These are phyloP conservation scores for Tetragonia tetragonoides DNA, from an alignment of 148 eudicot genomes.

Conservation along the genomic window DNA sequence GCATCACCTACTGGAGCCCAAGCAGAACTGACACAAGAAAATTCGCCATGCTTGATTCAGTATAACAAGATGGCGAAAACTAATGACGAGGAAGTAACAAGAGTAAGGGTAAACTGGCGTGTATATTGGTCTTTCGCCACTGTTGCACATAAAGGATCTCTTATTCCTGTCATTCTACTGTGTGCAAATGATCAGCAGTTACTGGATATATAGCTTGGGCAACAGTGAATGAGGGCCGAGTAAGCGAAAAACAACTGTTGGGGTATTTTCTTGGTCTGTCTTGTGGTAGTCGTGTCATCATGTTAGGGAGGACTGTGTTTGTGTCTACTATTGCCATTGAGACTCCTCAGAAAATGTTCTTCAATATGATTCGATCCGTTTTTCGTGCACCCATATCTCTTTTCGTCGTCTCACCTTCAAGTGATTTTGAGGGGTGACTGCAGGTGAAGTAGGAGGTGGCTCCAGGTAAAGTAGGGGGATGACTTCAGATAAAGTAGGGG, in stretches of 20 bases:
- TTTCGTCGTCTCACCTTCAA: constrained; percentile 83
- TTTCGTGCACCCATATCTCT: constrained; percentile 84
- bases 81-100: constrained; percentile 58
- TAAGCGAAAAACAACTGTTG: constrained; percentile 47
- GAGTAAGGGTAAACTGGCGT: constrained; percentile 63
- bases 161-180: constrained; percentile 70
- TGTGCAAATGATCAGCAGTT: constrained; percentile 83
- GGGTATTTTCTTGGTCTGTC: constrained; percentile 62
- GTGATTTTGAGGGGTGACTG: too few species aligned
- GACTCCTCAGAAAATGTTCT: constrained; percentile 64
- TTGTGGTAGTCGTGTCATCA: constrained; percentile 74
- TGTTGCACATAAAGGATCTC: constrained; percentile 72
- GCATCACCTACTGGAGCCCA: constrained; percentile 25
- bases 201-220: constrained; percentile 99
- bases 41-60: constrained; percentile 26
- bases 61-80: constrained; percentile 30
- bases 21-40: constrained; percentile 46
- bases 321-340: constrained; percentile 77
- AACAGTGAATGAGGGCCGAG: constrained; percentile 49
- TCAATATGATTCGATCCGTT: constrained; percentile 63
- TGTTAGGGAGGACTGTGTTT: constrained; percentile 75
- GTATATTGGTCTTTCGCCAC: constrained; percentile 66
- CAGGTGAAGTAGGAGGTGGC: too few species aligned
- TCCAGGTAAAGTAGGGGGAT: too few species aligned
- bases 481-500: too few species aligned